A percentile compares a stretch with the other conserved stretches of the same genome.
These are phyloP conservation scores for Choiromyces venosus DNA, from an alignment of 495 filamentous ascomycete species.

Conservation along the genomic window DNA sequence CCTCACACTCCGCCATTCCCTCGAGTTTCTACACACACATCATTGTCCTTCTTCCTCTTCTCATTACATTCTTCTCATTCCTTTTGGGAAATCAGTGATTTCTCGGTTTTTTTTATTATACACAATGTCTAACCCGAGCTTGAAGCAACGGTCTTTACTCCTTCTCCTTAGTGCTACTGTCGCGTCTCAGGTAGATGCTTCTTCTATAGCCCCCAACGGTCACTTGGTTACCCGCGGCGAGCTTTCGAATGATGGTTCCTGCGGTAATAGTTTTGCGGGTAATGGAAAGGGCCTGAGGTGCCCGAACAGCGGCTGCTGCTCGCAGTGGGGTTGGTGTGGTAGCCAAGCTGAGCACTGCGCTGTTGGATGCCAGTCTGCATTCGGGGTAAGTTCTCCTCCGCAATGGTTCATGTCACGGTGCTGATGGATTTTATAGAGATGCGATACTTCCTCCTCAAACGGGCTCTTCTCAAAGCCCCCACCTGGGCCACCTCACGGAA, in stretches of 20 bases:
- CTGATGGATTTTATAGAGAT: too few species aligned
- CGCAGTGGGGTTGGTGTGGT: too few species aligned
- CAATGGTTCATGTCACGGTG: too few species aligned
- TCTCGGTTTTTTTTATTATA: not conserved
- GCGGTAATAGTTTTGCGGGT: not conserved
- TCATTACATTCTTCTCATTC: not conserved
- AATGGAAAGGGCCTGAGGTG: not conserved
- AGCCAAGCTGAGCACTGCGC: too few species aligned
- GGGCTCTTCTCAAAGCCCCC: too few species aligned
- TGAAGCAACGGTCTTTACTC: not conserved
- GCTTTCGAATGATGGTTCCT: not conserved
- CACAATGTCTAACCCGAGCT: not conserved
- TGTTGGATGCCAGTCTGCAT: too few species aligned
- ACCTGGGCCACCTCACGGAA: too few species aligned
- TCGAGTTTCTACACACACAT: not conserved
- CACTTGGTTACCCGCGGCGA: not conserved
- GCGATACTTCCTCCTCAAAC: too few species aligned
- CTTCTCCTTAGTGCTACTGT: not conserved
- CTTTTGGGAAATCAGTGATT: not conserved
- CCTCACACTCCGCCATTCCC: not conserved
- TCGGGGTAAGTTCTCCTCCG: too few species aligned
- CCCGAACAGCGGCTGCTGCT: not conserved
- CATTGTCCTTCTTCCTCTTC: not conserved
- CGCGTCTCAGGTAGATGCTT: not conserved
- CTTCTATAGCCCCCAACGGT: not conserved